Evolutionary conservation across 768 basidiomycete species (phyloP).

Genomic region (Suillus bovinus): DNA sequence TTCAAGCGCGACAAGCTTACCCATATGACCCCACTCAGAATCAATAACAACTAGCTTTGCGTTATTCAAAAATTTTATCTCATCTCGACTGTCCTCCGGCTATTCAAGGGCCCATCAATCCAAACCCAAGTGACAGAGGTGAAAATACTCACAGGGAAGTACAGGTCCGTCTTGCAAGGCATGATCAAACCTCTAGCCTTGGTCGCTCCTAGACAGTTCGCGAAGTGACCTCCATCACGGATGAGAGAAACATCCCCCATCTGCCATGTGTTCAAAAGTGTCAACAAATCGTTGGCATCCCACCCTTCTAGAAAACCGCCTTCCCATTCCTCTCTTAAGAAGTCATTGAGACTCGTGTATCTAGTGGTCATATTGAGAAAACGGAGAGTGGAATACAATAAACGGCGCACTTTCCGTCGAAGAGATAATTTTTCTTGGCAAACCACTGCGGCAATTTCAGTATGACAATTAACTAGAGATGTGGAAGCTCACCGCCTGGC

Average conservation of each 20-base stretch:
- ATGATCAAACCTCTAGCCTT: conserved; percentile 56
- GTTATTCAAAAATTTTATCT: conserved; percentile 42
- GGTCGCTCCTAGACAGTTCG: conserved; percentile 40
- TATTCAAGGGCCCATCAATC: conserved; percentile 19
- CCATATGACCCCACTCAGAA: conserved; percentile 59
- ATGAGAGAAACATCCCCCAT: conserved; percentile 47
- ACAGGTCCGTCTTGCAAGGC: conserved; percentile 60
- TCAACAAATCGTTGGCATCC: conserved; percentile 59
- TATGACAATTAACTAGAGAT: not conserved
- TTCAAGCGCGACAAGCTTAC: conserved; percentile 29
- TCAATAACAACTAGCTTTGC: conserved; percentile 50
- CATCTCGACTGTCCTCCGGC: conserved; percentile 55
- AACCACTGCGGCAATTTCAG: conserved; percentile 45
- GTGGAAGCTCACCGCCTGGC: conserved; percentile 44
- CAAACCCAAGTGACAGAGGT: not conserved
- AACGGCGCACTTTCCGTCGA: conserved; percentile 38
- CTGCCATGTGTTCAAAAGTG: conserved; percentile 51
- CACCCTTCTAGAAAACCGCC: conserved; percentile 40
- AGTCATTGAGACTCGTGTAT: conserved; percentile 47
- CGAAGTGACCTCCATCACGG: conserved; percentile 43
- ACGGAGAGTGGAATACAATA: not conserved
- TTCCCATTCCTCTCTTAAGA: conserved; percentile 56
- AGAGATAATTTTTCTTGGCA: conserved; percentile 46
- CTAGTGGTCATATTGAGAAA: conserved; percentile 23
- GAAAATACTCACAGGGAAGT: conserved; percentile 46